Evolutionary conservation across 768 basidiomycete species (phyloP).

Genomic region (Calocybe cyanea): DNA sequence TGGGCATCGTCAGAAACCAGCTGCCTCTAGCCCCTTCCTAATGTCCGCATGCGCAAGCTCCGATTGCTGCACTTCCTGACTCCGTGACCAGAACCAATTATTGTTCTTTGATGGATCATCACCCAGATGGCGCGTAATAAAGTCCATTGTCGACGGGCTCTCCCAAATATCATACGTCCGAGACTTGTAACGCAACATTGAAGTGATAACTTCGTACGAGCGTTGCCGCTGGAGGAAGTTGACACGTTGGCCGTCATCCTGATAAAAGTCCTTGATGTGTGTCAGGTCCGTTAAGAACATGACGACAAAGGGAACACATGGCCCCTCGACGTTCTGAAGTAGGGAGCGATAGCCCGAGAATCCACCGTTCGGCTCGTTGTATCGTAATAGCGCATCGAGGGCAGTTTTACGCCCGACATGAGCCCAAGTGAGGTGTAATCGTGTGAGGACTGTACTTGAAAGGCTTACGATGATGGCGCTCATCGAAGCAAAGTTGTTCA

Average conservation of each 20-base stretch:
- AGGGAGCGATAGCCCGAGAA: constrained; percentile 53
- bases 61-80: constrained; percentile 54
- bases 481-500: constrained; percentile 69
- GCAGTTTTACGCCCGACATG: constrained; percentile 49
- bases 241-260: constrained; percentile 37
- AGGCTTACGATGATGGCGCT: constrained; percentile 63
- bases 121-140: constrained; percentile 45
- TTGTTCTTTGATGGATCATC: constrained; percentile 38
- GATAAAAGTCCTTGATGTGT: constrained; percentile 49
- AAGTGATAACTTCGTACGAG: constrained; percentile 50
- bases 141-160: constrained; percentile 40
- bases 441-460: constrained; percentile 53
- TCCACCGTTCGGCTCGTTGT: constrained; percentile 57
- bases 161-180: constrained; percentile 46
- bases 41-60: constrained; percentile 64
- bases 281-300: constrained; percentile 61
- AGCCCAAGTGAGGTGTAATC: constrained; percentile 64
- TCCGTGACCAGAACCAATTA: constrained; percentile 54
- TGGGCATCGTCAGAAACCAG: constrained; percentile 55
- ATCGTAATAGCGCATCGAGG: constrained; percentile 48
- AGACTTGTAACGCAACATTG: constrained; percentile 56
- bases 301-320: constrained; percentile 67
- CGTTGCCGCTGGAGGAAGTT: constrained; percentile 54
- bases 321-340: constrained; percentile 43
- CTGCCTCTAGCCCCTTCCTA: constrained; percentile 61